Percentiles rank a stretch among this genome's conserved stretches.
These are phyloP conservation scores for Cystoisospora suis DNA, from an alignment of 169 alveolate species.

Conservation along the genomic window DNA sequence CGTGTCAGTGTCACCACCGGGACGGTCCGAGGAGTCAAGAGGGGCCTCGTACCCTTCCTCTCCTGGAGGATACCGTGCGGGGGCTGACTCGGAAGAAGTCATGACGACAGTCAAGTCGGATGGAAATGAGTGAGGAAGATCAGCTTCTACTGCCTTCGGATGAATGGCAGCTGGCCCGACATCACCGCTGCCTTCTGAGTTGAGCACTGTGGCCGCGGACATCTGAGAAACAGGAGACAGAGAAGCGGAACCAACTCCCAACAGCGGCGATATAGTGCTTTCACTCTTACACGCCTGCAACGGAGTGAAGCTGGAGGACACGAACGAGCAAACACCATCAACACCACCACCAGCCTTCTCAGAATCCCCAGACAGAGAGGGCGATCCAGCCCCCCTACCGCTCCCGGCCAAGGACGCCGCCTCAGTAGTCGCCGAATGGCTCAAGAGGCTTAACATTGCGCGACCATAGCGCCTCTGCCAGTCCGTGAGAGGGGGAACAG, in stretches of 20 bases:
- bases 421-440: not conserved
- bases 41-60: too few species aligned
- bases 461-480: not conserved
- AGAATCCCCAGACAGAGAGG: not conserved
- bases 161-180: not conserved
- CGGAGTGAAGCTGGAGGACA: not conserved
- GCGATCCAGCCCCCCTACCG: not conserved
- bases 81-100: not conserved
- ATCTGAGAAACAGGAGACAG: not conserved
- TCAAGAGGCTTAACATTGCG: slow-evolving; percentile 11
- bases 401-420: not conserved
- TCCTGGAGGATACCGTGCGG: too few species aligned
- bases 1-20: too few species aligned
- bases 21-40: too few species aligned
- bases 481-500: slow-evolving; percentile 12
- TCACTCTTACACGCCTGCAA: not conserved
- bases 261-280: not conserved
- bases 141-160: not conserved
- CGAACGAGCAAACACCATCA: not conserved
- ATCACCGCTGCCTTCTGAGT: not conserved
- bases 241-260: not conserved
- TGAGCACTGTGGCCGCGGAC: not conserved
- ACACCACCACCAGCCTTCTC: not conserved
- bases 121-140: not conserved
- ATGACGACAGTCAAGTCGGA: not conserved